These are phyloP conservation scores for Umbelopsis ramanniana DNA, from an alignment of 192 early-diverging fungal species.

Conservation along the genomic window DNA sequence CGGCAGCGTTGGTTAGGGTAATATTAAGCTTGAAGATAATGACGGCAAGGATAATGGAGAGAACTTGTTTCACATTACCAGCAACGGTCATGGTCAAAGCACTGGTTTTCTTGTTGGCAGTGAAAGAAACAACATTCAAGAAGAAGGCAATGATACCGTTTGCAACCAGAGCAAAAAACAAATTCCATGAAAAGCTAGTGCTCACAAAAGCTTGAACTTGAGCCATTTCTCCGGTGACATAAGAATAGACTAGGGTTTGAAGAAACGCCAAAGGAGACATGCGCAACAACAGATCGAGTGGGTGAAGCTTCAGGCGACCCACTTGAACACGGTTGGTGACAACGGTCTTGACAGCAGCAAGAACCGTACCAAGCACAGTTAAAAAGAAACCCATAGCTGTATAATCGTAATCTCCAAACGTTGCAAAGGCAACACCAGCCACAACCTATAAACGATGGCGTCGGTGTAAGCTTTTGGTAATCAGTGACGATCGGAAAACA, in stretches of 20 bases:
- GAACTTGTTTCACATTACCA: constrained; percentile 77
- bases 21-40: constrained; percentile 62
- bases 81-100: constrained; percentile 84
- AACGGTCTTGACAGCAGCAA: constrained; percentile 73
- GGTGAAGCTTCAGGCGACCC: constrained; percentile 64
- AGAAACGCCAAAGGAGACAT: constrained; percentile 55
- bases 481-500: background rate
- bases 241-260: constrained; percentile 45
- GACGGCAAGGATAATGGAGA: constrained; percentile 67
- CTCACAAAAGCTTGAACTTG: constrained; percentile 25
- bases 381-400: constrained; percentile 63
- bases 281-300: constrained; percentile 69
- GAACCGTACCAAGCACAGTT: constrained; percentile 67
- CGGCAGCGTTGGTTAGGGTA: constrained; percentile 58
- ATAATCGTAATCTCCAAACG: constrained; percentile 67
- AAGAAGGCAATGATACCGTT: constrained; percentile 88
- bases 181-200: constrained; percentile 24
- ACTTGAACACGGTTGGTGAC: constrained; percentile 70
- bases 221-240: constrained; percentile 53
- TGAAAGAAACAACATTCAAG: constrained; percentile 85
- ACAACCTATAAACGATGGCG: constrained; percentile 43
- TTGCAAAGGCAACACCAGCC: constrained; percentile 71
- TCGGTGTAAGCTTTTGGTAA: background rate
- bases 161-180: constrained; percentile 58
- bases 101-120: constrained; percentile 84